Percentiles rank a stretch among this genome's conserved stretches.
Conservation (phyloP, 1,284 basidiomycete species). For the Rhodofomes roseus region DNA sequence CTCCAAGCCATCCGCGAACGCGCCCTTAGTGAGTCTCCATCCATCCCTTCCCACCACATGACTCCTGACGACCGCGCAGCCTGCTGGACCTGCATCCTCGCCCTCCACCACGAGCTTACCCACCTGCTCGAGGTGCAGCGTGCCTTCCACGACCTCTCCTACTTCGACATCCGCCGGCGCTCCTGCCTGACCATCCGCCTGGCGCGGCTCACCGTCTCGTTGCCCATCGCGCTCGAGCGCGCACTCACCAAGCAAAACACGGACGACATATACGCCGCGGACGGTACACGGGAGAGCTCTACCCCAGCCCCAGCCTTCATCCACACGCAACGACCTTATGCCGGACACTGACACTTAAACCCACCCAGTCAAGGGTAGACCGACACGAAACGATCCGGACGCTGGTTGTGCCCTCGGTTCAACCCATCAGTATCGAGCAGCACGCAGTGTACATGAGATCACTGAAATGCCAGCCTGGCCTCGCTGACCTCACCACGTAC, state of each 20-base stretch:
- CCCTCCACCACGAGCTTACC: constrained; percentile 69
- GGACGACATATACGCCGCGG: no score
- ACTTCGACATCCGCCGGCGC: constrained; percentile 77
- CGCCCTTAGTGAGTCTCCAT: constrained; percentile 51
- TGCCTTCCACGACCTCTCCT: constrained; percentile 70
- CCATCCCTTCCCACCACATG: not conserved
- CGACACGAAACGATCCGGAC: constrained; percentile 62
- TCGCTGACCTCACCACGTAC: constrained; percentile 55
- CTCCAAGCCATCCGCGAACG: constrained; percentile 64
- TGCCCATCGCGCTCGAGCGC: constrained; percentile 74
- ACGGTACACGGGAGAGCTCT: constrained; percentile 16
- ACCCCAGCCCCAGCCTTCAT: no score
- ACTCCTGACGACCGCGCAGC: constrained; percentile 39
- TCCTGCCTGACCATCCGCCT: constrained; percentile 75
- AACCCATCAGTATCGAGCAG: constrained; percentile 49
- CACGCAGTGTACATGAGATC: constrained; percentile 47
- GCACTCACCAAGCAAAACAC: constrained; percentile 51
- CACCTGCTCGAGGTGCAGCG: constrained; percentile 78
- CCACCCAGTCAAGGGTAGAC: constrained; percentile 29
- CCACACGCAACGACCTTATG: no score
- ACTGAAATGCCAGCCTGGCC: constrained; percentile 32
- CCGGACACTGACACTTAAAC: no score
- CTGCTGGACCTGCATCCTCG: constrained; percentile 74
- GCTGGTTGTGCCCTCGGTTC: constrained; percentile 53
- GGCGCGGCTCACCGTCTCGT: constrained; percentile 73